phyloP scores from a whole-genome alignment of 1,284 basidiomycete genomes.

The Ganoderma meredithae region DNA sequence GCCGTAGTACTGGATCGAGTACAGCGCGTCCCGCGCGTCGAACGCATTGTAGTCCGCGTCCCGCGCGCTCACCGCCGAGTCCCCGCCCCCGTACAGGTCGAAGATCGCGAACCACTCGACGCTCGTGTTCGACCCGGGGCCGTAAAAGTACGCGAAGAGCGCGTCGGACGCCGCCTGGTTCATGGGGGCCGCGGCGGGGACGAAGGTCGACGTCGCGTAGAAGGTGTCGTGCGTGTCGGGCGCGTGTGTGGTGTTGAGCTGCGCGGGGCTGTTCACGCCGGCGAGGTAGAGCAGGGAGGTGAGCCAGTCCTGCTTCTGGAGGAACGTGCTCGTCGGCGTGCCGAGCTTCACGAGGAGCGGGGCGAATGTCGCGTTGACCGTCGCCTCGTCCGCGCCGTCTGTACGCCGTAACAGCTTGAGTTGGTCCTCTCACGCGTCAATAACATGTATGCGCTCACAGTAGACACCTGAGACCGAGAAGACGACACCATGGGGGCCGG shows the following conservation, averaged over 20 bases:
- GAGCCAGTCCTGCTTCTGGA: conserved; percentile 22
- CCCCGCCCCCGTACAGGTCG: conserved; percentile 17
- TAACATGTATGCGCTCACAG: conserved; percentile 7
- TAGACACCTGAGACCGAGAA: conserved; percentile 21
- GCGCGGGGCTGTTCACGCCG: not conserved
- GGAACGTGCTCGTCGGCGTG: not conserved
- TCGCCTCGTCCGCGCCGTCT: conserved; percentile 18
- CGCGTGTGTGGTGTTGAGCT: conserved; percentile 15
- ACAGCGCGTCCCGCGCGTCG: conserved; percentile 22
- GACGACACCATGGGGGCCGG: not conserved
- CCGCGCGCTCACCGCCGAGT: conserved; percentile 11
- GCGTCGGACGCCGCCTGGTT: conserved; percentile 12
- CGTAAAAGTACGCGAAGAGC: conserved; percentile 21
- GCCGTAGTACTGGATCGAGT: conserved; percentile 25
- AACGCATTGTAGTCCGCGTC: conserved; percentile 15
- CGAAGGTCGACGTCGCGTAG: conserved; percentile 24
- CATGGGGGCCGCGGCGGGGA: conserved; percentile 15
- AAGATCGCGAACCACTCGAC: conserved; percentile 20
- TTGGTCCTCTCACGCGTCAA: too few species aligned
- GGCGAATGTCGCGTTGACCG: conserved; percentile 20
- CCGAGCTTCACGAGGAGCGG: conserved; percentile 21
- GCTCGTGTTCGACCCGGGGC: conserved; percentile 2
- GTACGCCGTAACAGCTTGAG: too few species aligned
- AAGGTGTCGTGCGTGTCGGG: conserved; percentile 17
- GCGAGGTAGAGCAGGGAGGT: conserved; percentile 21